Conservation (phyloP, 495 filamentous ascomycete species). For the Neurospora sp. region DNA sequence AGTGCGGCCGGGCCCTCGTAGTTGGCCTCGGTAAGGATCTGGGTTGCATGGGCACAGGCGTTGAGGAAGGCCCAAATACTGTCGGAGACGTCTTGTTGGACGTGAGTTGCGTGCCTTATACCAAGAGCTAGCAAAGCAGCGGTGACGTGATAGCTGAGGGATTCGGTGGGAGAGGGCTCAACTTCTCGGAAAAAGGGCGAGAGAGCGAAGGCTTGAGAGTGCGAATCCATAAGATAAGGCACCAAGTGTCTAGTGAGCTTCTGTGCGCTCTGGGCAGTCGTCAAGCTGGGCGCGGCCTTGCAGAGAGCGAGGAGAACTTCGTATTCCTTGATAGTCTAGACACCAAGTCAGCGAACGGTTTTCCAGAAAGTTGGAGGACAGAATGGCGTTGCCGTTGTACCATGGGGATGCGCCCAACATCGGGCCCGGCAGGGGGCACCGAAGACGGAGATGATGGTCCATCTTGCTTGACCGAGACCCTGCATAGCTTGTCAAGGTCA, state of each 20-base stretch:
- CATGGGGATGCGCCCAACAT: constrained; percentile 40
- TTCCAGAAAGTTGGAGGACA: not conserved
- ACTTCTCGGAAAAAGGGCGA: constrained; percentile 76
- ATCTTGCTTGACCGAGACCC: constrained; percentile 37
- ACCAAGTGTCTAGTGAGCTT: constrained; percentile 63
- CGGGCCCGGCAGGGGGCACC: constrained; percentile 11
- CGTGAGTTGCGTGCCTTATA: constrained; percentile 45
- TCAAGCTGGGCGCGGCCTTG: constrained; percentile 67
- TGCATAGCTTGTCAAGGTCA: constrained; percentile 55
- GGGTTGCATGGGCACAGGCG: constrained; percentile 46
- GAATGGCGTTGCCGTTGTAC: constrained; percentile 20
- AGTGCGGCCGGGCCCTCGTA: constrained; percentile 43
- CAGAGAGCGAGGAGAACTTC: constrained; percentile 84
- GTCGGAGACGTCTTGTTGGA: constrained; percentile 51
- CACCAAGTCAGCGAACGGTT: constrained; percentile 9
- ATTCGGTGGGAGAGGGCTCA: constrained; percentile 84
- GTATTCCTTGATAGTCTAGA: constrained; percentile 63
- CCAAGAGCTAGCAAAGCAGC: constrained; percentile 71
- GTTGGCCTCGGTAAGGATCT: constrained; percentile 32
- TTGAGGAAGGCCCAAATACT: constrained; percentile 58
- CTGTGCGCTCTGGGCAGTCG: constrained; percentile 56
- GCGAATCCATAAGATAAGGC: constrained; percentile 74
- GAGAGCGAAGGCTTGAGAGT: constrained; percentile 60
- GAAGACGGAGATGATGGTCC: constrained; percentile 2
- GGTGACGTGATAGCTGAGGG: constrained; percentile 66